Conservation (phyloP, 1,284 basidiomycete genomes). For the Cryptococcus jaspeensis region DNA sequence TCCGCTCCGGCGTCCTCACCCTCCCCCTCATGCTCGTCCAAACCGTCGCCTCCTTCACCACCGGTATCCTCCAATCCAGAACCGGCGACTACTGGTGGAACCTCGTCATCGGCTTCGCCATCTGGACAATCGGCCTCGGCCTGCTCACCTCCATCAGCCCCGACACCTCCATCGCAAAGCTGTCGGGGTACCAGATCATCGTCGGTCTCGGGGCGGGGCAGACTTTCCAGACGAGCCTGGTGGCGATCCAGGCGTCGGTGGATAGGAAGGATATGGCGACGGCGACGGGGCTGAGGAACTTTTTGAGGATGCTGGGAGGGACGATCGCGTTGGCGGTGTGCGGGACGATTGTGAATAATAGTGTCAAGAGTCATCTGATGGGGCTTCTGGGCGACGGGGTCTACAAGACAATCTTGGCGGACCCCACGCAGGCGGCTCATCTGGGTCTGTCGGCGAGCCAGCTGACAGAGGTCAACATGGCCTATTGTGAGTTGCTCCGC, state of each 20-base stretch:
- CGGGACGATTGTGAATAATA: constrained; percentile 37
- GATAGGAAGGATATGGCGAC: constrained; percentile 46
- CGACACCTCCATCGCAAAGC: constrained; percentile 55
- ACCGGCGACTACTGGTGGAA: constrained; percentile 66
- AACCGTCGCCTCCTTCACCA: constrained; percentile 53
- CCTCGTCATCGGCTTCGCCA: constrained; percentile 63
- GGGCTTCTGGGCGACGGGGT: background rate
- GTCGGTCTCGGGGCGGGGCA: constrained; percentile 61
- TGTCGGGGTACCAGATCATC: constrained; percentile 69
- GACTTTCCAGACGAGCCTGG: constrained; percentile 46
- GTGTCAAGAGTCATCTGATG: constrained; percentile 24
- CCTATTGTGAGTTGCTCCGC: constrained; percentile 35
- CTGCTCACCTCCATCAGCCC: constrained; percentile 63
- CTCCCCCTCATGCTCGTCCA: constrained; percentile 66
- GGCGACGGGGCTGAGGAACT: constrained; percentile 43
- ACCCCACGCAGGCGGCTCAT: constrained; percentile 30
- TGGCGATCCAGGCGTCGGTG: constrained; percentile 58
- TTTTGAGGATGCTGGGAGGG: constrained; percentile 44
- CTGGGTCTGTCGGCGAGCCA: constrained; percentile 24
- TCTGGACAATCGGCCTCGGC: constrained; percentile 71
- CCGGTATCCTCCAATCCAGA: constrained; percentile 62
- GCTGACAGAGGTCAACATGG: constrained; percentile 22
- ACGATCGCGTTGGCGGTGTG: constrained; percentile 35
- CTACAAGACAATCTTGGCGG: constrained; percentile 24
- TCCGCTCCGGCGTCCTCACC: constrained; percentile 63